Percentiles rank a stretch among this genome's conserved stretches.
Conservation (phyloP, 2,329 filamentous ascomycete genomes). For the Pseudopyricularia cyperi region DNA sequence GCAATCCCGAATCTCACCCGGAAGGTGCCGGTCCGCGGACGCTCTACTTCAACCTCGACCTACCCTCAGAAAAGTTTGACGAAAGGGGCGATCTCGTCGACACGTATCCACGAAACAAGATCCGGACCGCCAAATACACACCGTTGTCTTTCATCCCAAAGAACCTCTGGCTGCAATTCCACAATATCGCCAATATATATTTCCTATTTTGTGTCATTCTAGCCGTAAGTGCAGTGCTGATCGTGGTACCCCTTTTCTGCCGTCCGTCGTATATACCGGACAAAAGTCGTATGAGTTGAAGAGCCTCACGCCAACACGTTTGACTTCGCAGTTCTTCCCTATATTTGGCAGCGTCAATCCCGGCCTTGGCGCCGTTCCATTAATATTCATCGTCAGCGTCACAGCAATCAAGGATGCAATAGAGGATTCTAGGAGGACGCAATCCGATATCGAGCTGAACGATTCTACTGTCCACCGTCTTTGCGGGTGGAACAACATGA, state of each 20-base stretch:
- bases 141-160: constrained; percentile 90
- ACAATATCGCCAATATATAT: constrained; percentile 97
- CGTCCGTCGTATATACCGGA: background rate
- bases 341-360: constrained; percentile 92
- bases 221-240: constrained; percentile 56
- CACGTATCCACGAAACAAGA: constrained; percentile 82
- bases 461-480: constrained; percentile 90
- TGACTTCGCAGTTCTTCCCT: constrained; percentile 62
- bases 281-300: too few species aligned
- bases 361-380: constrained; percentile 74
- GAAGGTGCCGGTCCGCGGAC: constrained; percentile 34
- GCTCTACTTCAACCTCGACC: constrained; percentile 75
- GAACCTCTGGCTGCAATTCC: constrained; percentile 95
- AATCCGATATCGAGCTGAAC: constrained; percentile 87
- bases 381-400: constrained; percentile 82
- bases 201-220: constrained; percentile 95
- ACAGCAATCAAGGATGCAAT: constrained; percentile 91
- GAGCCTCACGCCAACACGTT: background rate
- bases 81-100: constrained; percentile 63
- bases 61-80: constrained; percentile 64
- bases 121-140: constrained; percentile 95
- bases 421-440: constrained; percentile 85
- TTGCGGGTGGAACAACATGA: constrained; percentile 83
- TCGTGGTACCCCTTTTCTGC: background rate
- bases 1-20: constrained; percentile 21